Evolutionary conservation across 495 filamentous ascomycete genomes (phyloP).

Genomic region (Neurospora sp.): DNA sequence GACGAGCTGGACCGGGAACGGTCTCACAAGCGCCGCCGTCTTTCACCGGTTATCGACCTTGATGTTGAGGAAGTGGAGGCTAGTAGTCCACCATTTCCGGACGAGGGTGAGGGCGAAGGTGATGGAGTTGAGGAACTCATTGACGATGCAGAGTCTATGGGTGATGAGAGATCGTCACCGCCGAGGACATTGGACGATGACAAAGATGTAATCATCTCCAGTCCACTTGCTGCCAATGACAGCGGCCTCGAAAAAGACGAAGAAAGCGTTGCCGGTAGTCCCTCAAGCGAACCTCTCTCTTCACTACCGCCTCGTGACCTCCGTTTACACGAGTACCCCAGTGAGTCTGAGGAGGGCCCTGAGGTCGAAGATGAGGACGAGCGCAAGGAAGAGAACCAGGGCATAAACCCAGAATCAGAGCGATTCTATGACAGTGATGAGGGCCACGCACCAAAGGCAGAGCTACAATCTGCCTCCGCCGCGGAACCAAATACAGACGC

Average conservation of each 20-base stretch:
- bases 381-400: background rate
- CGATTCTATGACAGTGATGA: background rate
- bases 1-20: slow-evolving; percentile 2
- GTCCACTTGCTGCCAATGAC: background rate
- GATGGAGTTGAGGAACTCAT: slow-evolving; percentile 8
- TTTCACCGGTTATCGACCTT: slow-evolving; percentile 5
- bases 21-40: slow-evolving; percentile 20
- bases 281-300: background rate
- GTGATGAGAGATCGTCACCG: background rate
- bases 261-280: background rate
- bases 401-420: background rate
- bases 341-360: background rate
- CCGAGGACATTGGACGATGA: background rate
- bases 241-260: background rate
- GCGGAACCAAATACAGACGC: background rate
- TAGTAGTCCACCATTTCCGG: background rate
- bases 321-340: background rate
- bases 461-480: background rate
- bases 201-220: background rate
- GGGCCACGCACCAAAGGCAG: background rate
- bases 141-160: slow-evolving; percentile 15
- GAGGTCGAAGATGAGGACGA: slow-evolving; percentile 1
- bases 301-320: background rate
- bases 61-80: slow-evolving; percentile 10
- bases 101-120: background rate